These are phyloP conservation scores for Solanum hybrid DNA, from an alignment of 305 asterid species.

Conservation along the genomic window DNA sequence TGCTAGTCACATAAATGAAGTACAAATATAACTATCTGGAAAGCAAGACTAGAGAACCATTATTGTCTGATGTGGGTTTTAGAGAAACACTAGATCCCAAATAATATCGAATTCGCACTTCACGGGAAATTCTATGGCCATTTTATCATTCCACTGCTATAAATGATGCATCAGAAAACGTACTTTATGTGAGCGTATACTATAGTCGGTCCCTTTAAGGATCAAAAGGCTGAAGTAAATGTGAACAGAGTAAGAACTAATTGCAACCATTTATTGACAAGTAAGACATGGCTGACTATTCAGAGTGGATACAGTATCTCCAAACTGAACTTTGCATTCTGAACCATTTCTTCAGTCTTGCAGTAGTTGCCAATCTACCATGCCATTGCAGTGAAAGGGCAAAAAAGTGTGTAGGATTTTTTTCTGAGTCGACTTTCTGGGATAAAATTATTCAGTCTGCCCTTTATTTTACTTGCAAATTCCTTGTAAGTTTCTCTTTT, in stretches of 20 bases:
- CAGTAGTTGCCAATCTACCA: background rate
- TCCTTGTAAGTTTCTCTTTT: background rate
- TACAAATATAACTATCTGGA: background rate
- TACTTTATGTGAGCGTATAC: background rate
- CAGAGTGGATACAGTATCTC: background rate
- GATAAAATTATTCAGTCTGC: background rate
- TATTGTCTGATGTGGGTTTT: background rate
- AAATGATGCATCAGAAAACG: background rate
- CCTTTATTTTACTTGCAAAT: background rate
- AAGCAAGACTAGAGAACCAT: background rate
- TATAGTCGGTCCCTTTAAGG: background rate
- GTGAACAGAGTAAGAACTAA: background rate
- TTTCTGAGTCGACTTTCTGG: background rate
- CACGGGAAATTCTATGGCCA: background rate
- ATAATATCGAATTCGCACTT: background rate
- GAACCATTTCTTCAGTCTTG: background rate
- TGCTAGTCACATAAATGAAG: background rate
- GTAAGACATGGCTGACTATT: background rate
- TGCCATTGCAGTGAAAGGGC: background rate
- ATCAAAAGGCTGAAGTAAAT: background rate
- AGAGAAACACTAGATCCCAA: background rate
- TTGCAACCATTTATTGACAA: too few relatives aligned
- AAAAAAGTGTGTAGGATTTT: background rate
- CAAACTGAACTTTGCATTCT: background rate
- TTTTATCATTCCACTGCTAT: background rate